Evolutionary conservation across 2,329 filamentous ascomycete species (phyloP), one percentile per base, ranked within the genome.

Genomic region (Penicillium sp.): DNA sequence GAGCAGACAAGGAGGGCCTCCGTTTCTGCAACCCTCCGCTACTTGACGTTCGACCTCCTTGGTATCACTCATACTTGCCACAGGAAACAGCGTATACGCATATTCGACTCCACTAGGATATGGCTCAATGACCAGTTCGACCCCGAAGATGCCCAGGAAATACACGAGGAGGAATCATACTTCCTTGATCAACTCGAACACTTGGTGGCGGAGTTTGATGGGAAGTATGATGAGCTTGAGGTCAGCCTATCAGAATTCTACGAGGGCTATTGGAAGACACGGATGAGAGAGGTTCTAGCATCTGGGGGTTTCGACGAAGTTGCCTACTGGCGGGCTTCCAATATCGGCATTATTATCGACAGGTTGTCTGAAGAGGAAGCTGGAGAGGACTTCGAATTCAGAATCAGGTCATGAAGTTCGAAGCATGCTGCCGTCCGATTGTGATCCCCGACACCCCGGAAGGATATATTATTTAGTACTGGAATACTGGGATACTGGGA

Each of bases 21-120:
- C 30, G 62, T 54, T 26, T 29, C 44, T 21, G 8, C n/a, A 3
- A 26, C 45, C 21, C 46, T 61, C 4, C 59, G 59, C 7, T 44
- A 30, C 17, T 45, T 38, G 11, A 56, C 38, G 2, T 61, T 61
- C 35, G 13, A 56, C 21, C 19, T 7, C 8, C 13, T 56, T 7
- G n/a, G 35, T 7, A 9, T 61, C 7, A 44, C 30, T 1, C 58
- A 61, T 21, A 56, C 53, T n/a, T 56, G 58, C 30, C 30, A 53
- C 8, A 6, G 9, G 7, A 26, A 38, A 26, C 35, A 56, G 29
- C 11, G 38, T 46, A 46, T 46, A 46, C n/a, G 17, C 26, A 26
- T 26, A 26, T 26, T 26, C 26, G 26, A 26, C 26, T 26, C 26
- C 26, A 26, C 26, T 26, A 26, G 5, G 26, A 26, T 26, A 26